Conservation (phyloP, 2,329 filamentous ascomycete species). For the Pseudogymnoascus verrucosus region DNA sequence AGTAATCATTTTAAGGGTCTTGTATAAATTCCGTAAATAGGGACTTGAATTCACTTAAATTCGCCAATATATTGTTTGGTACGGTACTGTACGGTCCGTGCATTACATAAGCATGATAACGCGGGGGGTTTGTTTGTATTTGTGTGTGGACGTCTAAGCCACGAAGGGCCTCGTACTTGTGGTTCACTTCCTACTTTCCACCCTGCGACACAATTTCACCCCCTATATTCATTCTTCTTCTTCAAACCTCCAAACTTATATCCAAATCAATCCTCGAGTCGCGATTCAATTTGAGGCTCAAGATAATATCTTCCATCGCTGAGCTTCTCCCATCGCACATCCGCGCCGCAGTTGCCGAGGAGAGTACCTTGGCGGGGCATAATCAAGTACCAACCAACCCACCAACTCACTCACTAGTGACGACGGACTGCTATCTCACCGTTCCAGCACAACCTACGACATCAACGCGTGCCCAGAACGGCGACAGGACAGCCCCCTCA, state of each 20-base stretch:
- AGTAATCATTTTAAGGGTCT: background rate
- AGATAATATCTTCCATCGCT: background rate
- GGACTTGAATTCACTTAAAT: background rate
- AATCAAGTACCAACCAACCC: background rate
- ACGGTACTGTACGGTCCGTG: background rate
- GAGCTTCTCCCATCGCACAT: background rate
- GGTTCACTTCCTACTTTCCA: background rate
- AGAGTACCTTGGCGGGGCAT: conserved; percentile 8
- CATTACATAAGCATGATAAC: background rate
- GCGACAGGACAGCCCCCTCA: conserved; percentile 5
- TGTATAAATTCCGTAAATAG: conserved; percentile 1
- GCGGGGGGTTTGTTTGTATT: background rate
- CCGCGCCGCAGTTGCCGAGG: conserved; percentile 3
- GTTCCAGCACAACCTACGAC: conserved; percentile 9
- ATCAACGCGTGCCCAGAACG: conserved; percentile 5
- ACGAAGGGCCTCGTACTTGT: conserved; percentile 4
- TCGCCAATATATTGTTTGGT: background rate
- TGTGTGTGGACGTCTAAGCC: conserved; percentile 1
- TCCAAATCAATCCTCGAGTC: background rate
- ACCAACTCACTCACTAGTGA: background rate
- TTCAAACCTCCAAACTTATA: background rate
- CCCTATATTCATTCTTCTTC: background rate
- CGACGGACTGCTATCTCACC: conserved; percentile 7
- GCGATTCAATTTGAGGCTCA: background rate
- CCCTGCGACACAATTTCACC: background rate